Percentiles rank a stretch among this genome's conserved stretches.
Evolutionary conservation across 495 filamentous ascomycete genomes (phyloP).

Genomic region (Baudoinia panamericana): DNA sequence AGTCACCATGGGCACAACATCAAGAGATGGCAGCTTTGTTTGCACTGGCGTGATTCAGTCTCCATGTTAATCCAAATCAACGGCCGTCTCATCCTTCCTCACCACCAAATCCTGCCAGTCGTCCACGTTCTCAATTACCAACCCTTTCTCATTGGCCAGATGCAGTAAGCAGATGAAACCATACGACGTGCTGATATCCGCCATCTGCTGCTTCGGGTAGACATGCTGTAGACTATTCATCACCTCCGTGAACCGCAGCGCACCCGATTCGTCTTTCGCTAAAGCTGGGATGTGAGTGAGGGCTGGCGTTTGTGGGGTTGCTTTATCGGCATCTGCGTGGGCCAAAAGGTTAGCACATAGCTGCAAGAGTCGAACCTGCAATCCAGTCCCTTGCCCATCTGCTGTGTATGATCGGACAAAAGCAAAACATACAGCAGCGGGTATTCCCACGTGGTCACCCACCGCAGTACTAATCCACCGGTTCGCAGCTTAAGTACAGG

Average conservation of each 20-base stretch:
- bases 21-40: too few species aligned
- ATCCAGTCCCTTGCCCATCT: too few species aligned
- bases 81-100: conserved; percentile 23
- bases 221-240: conserved; percentile 80
- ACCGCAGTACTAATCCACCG: too few species aligned
- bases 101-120: conserved; percentile 30
- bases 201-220: conserved; percentile 70
- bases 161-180: conserved; percentile 97
- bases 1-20: too few species aligned
- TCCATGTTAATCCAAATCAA: conserved; percentile 16
- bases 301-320: conserved; percentile 21
- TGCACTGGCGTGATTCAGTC: too few species aligned
- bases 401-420: too few species aligned
- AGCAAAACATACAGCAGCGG: too few species aligned
- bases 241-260: conserved; percentile 71
- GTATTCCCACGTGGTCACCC: too few species aligned
- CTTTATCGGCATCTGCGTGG: too few species aligned
- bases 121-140: conserved; percentile 47
- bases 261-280: conserved; percentile 27
- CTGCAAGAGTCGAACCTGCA: too few species aligned
- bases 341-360: too few species aligned
- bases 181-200: conserved; percentile 90
- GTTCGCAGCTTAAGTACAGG: too few species aligned
- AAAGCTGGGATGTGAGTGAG: conserved; percentile 20
- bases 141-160: conserved; percentile 91